Base-by-base conservation (phyloP, 352 stramenopile genomes). In the Phytopythium ostracodes region DNA sequence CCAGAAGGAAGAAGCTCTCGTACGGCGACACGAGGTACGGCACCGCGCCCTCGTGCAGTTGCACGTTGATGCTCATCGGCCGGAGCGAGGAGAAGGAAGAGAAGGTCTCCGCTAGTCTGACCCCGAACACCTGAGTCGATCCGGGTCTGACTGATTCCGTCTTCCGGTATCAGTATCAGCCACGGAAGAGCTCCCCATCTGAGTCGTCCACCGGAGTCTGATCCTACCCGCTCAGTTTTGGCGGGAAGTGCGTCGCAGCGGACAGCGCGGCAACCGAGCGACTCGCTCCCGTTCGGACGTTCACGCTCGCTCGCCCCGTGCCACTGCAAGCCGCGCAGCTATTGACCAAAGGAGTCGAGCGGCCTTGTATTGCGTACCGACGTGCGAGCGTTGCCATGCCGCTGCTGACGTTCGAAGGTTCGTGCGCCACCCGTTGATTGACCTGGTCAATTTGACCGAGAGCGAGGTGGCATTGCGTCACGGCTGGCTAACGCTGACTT, bases 21-120 rank as follows among this genome's bases (percentile, higher is more conserved):
- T 83, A 89, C 14, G 84, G 84, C 57, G 84, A 93, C 64, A 93
- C 84, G 50, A 91, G 71, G 52, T 84, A 89, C 66, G 84, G 84
- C 71, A 81, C 72, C 10, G 63, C 64, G 47, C 63, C 70, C 18
- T 84, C 79, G 52, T 91, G 78, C 25, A 93, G 71, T 60, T 81
- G 63, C 52, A 91, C 81, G 64, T 93, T 93, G 51, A 89, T 77
- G 66, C 84, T 93, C 84, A 93, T 92, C 24, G 2, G 25, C 7
- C 29, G 29, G 15, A 46, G 11, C 27, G 33, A 5, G 33, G n/a
- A n/a, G n/a, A n/a, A 38, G 10, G 33, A 15, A 17, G 10, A 11
- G 36, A 42, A 2, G 10, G 36, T 54, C 11, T 54, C 29, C 29
- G 29, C 29, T 8, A 4, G 33, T 38, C 33, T 4, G 33, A 38